phyloP scores from a whole-genome alignment of 2,329 filamentous ascomycete genomes.

The Hypoxylon sp. region DNA sequence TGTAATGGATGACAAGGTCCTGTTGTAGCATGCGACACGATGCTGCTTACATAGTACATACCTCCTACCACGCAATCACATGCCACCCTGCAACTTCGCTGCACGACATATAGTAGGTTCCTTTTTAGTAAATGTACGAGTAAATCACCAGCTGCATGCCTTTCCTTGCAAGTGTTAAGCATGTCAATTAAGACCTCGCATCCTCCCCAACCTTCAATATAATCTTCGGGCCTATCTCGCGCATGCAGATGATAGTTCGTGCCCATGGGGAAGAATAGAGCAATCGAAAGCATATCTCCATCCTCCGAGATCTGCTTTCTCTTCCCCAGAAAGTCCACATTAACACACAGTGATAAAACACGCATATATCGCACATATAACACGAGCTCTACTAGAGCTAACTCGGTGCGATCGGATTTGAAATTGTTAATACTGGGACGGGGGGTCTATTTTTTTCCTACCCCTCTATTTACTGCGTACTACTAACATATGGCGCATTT shows the following conservation, averaged over 20 bases:
- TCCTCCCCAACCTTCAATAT: conserved; percentile 31
- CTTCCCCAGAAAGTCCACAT: conserved; percentile 3
- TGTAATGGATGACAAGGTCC: conserved; percentile 21
- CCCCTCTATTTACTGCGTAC: not conserved
- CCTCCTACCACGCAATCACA: conserved; percentile 37
- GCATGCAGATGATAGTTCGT: conserved; percentile 15
- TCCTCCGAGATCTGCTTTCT: conserved; percentile 24
- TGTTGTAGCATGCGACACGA: conserved; percentile 13
- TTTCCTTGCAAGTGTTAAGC: conserved; percentile 20
- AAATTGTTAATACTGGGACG: conserved; percentile 3
- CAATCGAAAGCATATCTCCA: conserved; percentile 14
- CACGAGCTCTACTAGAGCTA: conserved; percentile 2
- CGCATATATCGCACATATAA: not conserved
- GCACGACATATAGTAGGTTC: conserved; percentile 26
- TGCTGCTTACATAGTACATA: conserved; percentile 23
- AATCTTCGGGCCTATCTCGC: conserved; percentile 38
- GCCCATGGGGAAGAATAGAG: conserved; percentile 37
- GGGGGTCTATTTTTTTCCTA: conserved; percentile 7
- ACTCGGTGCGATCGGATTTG: not conserved
- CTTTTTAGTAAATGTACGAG: conserved; percentile 15
- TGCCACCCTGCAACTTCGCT: conserved; percentile 28
- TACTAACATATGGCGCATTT: not conserved
- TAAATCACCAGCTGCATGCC: conserved; percentile 16
- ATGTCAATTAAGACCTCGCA: conserved; percentile 35
- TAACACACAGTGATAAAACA: not conserved